These are phyloP conservation scores for Coccomyxa sp. DNA, from an alignment of 139 green algal genomes.

Conservation along the genomic window DNA sequence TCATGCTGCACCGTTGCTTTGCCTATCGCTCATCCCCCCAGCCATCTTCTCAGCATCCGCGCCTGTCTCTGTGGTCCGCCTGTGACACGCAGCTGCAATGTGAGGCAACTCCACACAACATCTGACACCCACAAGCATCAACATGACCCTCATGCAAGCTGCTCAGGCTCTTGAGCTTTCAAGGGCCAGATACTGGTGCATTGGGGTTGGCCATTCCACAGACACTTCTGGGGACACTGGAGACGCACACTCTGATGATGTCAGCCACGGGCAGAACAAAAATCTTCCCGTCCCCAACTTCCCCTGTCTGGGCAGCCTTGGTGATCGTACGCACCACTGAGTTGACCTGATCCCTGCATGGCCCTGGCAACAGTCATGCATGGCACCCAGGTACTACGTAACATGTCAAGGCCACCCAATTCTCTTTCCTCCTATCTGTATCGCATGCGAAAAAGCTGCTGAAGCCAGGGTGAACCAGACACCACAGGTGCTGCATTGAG, in stretches of 20 bases:
- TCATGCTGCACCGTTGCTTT: not conserved
- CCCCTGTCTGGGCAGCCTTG: constrained; percentile 66
- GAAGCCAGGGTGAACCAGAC: not conserved
- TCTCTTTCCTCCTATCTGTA: too few species aligned
- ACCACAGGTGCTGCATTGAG: not conserved
- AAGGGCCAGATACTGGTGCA: not conserved
- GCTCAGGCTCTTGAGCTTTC: not conserved
- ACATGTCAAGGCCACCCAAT: not conserved
- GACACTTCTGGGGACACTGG: too few species aligned
- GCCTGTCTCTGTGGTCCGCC: constrained; percentile 74
- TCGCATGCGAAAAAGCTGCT: not conserved
- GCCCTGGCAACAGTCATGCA: not conserved
- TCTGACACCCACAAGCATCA: not conserved
- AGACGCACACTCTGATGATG: constrained; percentile 66
- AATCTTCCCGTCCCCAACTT: constrained; percentile 90
- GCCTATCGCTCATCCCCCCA: constrained; percentile 48
- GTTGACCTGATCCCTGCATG: constrained; percentile 68
- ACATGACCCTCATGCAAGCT: not conserved
- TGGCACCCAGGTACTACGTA: not conserved
- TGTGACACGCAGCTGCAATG: constrained; percentile 17
- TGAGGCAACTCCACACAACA: not conserved
- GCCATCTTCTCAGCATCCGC: constrained; percentile 69
- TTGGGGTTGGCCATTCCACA: too few species aligned
- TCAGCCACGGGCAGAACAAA: constrained; percentile 83
- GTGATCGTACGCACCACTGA: constrained; percentile 57